phyloP scores from a whole-genome alignment of 495 filamentous ascomycete species.

The Neurospora sublineolata region DNA sequence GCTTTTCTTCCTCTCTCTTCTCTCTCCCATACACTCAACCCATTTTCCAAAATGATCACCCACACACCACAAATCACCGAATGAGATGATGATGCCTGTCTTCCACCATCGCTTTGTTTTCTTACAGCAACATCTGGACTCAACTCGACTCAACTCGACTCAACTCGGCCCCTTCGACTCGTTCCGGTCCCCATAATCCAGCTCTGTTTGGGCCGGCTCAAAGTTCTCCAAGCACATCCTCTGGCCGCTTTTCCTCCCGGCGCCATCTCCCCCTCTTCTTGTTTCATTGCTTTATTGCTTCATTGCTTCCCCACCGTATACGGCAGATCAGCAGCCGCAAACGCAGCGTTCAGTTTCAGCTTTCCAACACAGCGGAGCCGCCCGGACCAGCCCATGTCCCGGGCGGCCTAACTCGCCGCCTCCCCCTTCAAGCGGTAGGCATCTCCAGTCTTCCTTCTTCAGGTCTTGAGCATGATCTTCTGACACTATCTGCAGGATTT shows the following conservation, averaged over 20 bases:
- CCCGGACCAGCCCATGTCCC: background rate
- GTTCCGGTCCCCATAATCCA: background rate
- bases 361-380: background rate
- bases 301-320: background rate
- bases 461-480: background rate
- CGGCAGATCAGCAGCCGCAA: background rate
- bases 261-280: background rate
- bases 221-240: background rate
- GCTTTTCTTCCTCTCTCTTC: background rate
- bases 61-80: background rate
- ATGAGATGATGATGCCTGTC: too few species aligned
- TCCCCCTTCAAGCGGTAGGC: background rate
- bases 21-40: background rate
- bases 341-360: background rate
- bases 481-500: background rate
- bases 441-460: background rate
- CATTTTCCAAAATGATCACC: background rate
- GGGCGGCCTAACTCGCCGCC: background rate
- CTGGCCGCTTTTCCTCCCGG: background rate
- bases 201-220: background rate
- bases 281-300: too few species aligned
- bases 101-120: background rate
- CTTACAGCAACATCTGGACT: background rate
- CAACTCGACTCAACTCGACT: background rate
- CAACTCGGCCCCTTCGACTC: background rate